A percentile compares a stretch with the other conserved stretches of the same genome.
Conservation (phyloP, 2,329 filamentous ascomycete species). For the Penicillium hordei region DNA sequence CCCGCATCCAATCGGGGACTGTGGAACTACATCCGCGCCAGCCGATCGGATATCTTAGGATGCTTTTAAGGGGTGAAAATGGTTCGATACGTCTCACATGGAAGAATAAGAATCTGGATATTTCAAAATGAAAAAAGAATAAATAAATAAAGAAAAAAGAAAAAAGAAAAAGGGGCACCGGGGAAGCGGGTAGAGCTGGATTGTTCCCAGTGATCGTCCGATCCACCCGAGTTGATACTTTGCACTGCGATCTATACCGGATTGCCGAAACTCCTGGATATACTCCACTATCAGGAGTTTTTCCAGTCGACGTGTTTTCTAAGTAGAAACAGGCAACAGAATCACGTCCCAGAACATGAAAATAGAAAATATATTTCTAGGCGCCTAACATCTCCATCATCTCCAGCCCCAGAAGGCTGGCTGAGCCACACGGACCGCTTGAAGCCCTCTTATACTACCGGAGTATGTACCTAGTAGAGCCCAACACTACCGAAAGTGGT, state of each 20-base stretch:
- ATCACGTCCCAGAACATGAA: background rate
- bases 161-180: conserved; percentile 8
- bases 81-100: background rate
- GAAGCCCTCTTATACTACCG: background rate
- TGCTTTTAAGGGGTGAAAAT: background rate
- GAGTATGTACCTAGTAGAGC: background rate
- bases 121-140: background rate
- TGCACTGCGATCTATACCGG: conserved; percentile 4
- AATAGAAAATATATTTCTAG: background rate
- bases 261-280: background rate
- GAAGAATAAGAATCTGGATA: background rate
- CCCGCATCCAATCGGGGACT: conserved; percentile 26
- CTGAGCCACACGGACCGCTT: background rate
- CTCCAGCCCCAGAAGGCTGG: background rate
- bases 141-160: no score
- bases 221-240: conserved; percentile 14
- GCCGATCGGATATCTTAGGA: conserved; percentile 20
- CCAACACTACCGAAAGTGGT: background rate
- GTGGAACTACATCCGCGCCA: conserved; percentile 21
- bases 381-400: background rate
- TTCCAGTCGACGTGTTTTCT: background rate
- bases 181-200: conserved; percentile 15
- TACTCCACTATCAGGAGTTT: background rate
- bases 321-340: background rate
- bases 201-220: conserved; percentile 16